Conservation (phyloP, 352 stramenopile genomes). For the Lagenidium giganteum region DNA sequence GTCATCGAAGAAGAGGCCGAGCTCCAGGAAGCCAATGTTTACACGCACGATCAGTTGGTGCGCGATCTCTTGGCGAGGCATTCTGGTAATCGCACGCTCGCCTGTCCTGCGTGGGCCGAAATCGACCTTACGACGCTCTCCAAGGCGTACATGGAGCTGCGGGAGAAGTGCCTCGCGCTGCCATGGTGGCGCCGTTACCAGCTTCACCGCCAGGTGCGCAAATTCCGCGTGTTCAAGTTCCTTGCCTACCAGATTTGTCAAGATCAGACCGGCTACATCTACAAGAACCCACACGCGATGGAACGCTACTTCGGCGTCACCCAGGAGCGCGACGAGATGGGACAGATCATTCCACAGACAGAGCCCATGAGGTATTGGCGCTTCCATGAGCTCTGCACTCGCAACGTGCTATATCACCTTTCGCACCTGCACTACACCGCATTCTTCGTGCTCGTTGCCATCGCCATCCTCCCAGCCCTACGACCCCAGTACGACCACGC, state of each 20-base stretch:
- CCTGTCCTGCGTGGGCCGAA: conserved; percentile 11
- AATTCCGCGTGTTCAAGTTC: no score
- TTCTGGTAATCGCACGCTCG: conserved; percentile 11
- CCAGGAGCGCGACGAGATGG: conserved; percentile 6
- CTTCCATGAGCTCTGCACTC: conserved; percentile 69
- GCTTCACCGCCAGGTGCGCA: conserved; percentile 73
- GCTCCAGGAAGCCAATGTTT: conserved; percentile 15
- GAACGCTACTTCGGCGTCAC: conserved; percentile 53
- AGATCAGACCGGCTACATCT: conserved; percentile 65
- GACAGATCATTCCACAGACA: conserved; percentile 7
- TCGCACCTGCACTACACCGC: conserved; percentile 57
- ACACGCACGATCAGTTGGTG: conserved; percentile 19
- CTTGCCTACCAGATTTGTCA: conserved; percentile 78
- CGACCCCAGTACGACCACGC: conserved; percentile 42
- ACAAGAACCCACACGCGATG: conserved; percentile 76
- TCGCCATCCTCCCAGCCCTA: conserved; percentile 42
- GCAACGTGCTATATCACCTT: conserved; percentile 62
- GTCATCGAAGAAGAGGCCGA: background rate
- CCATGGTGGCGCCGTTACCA: conserved; percentile 57
- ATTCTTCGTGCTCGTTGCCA: conserved; percentile 56
- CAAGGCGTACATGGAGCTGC: conserved; percentile 46
- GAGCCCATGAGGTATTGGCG: conserved; percentile 58
- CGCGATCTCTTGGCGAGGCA: background rate
- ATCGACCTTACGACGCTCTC: conserved; percentile 46
- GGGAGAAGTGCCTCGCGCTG: no score